phyloP scores from a whole-genome alignment of 2,329 filamentous ascomycete genomes.

The Curvularia lunata region DNA sequence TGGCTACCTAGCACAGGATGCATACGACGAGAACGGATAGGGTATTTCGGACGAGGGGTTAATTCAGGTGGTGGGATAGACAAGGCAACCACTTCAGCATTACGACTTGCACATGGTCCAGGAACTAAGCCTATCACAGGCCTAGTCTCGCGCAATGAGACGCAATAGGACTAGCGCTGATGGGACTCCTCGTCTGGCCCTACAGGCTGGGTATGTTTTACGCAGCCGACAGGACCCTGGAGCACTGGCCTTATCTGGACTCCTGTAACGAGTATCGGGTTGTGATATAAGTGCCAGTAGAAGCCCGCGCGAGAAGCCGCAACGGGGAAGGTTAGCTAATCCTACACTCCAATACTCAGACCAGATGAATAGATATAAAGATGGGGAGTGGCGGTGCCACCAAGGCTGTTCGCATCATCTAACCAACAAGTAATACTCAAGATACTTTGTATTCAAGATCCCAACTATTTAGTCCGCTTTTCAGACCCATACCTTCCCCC shows the following conservation, averaged over 20 bases:
- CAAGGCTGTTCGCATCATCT: not conserved
- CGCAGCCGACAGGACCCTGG: not conserved
- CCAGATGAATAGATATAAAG: not conserved
- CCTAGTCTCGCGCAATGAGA: slow-evolving; percentile 27
- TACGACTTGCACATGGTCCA: not conserved
- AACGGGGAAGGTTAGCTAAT: not conserved
- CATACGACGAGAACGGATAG: not conserved
- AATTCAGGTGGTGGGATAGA: slow-evolving; percentile 1
- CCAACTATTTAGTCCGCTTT: not conserved
- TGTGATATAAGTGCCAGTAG: not conserved
- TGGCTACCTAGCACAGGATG: slow-evolving; percentile 11
- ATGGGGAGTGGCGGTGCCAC: not conserved
- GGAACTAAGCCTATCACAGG: slow-evolving; percentile 33
- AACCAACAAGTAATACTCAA: not conserved
- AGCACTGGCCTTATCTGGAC: not conserved
- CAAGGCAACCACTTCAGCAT: not conserved
- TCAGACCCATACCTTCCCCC: not conserved
- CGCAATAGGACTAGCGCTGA: slow-evolving; percentile 2
- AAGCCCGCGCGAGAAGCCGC: slow-evolving; percentile 14
- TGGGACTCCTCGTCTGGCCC: not conserved
- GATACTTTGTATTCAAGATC: not conserved
- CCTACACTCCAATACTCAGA: not conserved
- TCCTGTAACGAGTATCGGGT: not conserved
- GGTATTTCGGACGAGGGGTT: slow-evolving; percentile 8
- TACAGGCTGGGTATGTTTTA: not conserved